Evolutionary conservation across 768 basidiomycete species (phyloP), one percentile per base, ranked within the genome.

Genomic region (Pleurotus tuber-regium): DNA sequence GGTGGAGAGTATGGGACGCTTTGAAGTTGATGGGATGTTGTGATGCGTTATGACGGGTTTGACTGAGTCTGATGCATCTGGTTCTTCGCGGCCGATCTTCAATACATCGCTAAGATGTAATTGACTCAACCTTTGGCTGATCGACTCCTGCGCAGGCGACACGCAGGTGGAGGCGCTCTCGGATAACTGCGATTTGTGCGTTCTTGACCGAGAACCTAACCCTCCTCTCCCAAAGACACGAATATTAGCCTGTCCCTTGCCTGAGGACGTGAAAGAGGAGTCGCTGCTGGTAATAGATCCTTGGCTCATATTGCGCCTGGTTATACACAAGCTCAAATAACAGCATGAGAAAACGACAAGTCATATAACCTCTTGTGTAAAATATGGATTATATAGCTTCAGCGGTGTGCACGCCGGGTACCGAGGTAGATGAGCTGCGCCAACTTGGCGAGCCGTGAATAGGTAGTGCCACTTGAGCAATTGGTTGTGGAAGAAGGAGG

Each of bases 151-250:
- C n/a, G 43, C 25, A 40, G 18, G 18, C 8, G 8, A 18, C 38
- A 8, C 9, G n/a, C n/a, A n/a, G n/a, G n/a, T n/a, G 14, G 35
- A 36, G n/a, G 35, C 14, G 12, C 35, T 3, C n/a, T 14, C 35
- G 23, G 43, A 28, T 0, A 19, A 14, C 6, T 26, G 43, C 6
- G 11, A n/a, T 28, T 21, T 16, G 3, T 44, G 24, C n/a, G 28
- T 26, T n/a, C 43, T 11, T 9, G 23, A 11, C 12, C 43, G 43
- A 10, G 43, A 44, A 28, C 43, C 43, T 12, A 44, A 26, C 21
- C 43, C 43, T n/a, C 43, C 43, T 4, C 43, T 21, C 2, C 43
- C 43, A 44, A 24, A 16, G 16, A 44, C 43, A 28, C 43, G 43
- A 14, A 44, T 26, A 12, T 26, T 4, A n/a, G 35, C n/a, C 4